Conservation (phyloP, 345 rosid species). For the Dipteronia dyeriana region DNA sequence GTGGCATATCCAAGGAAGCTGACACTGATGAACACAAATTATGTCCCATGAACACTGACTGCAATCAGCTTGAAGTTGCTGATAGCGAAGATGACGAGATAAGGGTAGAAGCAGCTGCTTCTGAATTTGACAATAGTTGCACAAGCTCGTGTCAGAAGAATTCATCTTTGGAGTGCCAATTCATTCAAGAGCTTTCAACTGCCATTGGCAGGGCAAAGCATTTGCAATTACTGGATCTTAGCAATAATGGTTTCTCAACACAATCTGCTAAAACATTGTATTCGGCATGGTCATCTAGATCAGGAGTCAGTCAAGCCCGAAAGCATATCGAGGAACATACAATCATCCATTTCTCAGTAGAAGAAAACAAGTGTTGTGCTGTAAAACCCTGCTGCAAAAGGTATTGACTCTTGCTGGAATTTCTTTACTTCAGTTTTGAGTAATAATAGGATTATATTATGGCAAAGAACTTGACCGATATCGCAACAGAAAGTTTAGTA, state of each 20-base stretch:
- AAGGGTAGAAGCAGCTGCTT: constrained; percentile 35
- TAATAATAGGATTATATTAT: too few species aligned
- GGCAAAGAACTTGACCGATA: background rate
- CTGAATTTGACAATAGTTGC: constrained; percentile 44
- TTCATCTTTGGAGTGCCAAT: constrained; percentile 35
- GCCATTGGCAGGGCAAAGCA: constrained; percentile 67
- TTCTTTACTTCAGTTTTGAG: background rate
- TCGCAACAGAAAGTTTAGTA: background rate
- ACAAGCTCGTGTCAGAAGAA: constrained; percentile 50
- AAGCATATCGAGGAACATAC: constrained; percentile 58
- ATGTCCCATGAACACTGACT: constrained; percentile 41
- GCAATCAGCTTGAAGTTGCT: constrained; percentile 66
- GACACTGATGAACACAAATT: constrained; percentile 26
- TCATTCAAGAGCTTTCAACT: constrained; percentile 49
- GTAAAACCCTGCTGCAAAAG: constrained; percentile 74
- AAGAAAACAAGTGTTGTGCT: constrained; percentile 57
- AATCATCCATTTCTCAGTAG: constrained; percentile 58
- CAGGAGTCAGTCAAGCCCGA: constrained; percentile 42
- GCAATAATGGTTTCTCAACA: constrained; percentile 67
- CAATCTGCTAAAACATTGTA: constrained; percentile 51
- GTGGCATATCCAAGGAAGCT: constrained; percentile 23
- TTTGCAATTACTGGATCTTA: constrained; percentile 62
- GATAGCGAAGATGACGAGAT: constrained; percentile 76
- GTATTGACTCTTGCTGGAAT: constrained; percentile 36
- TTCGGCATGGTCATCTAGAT: constrained; percentile 62